These are phyloP conservation scores for Lactarius hatsudake DNA, from an alignment of 768 basidiomycete genomes.

Conservation along the genomic window DNA sequence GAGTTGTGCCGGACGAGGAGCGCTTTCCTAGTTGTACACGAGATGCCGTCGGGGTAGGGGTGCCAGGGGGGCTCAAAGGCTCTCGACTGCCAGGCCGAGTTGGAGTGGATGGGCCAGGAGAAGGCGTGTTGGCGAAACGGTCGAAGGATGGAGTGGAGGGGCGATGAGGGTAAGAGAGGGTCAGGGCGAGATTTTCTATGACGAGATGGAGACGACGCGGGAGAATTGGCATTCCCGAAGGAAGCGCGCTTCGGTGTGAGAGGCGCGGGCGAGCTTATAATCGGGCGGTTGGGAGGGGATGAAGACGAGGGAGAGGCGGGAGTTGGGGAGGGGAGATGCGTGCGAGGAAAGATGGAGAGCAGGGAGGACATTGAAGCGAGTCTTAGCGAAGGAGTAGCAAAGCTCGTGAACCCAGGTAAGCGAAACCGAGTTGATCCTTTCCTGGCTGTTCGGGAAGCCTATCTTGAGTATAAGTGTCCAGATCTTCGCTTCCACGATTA, in stretches of 20 bases:
- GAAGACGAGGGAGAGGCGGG: constrained; percentile 46
- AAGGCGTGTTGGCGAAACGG: not conserved
- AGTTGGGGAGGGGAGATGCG: constrained; percentile 52
- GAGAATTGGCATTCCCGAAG: constrained; percentile 26
- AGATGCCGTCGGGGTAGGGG: constrained; percentile 47
- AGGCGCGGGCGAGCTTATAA: constrained; percentile 36
- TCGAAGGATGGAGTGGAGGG: constrained; percentile 21
- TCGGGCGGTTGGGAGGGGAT: constrained; percentile 49
- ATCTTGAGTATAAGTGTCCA: not conserved
- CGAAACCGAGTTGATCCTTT: constrained; percentile 33
- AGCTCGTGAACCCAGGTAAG: constrained; percentile 55
- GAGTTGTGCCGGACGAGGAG: constrained; percentile 39
- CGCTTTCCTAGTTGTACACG: constrained; percentile 36
- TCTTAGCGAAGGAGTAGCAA: constrained; percentile 62
- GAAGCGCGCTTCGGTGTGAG: constrained; percentile 31
- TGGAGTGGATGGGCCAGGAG: constrained; percentile 17
- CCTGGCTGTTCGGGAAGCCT: not conserved
- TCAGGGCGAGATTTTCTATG: constrained; percentile 30
- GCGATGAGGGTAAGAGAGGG: constrained; percentile 27
- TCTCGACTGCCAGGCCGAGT: constrained; percentile 31
- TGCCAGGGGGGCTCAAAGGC: constrained; percentile 45
- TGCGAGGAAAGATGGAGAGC: constrained; percentile 63
- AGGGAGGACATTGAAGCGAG: constrained; percentile 76
- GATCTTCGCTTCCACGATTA: not conserved
- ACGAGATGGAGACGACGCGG: constrained; percentile 29